A percentile compares a stretch with the other conserved stretches of the same genome.
Evolutionary conservation across 169 alveolate genomes (phyloP).

Genomic region (Plasmodium vinckei): DNA sequence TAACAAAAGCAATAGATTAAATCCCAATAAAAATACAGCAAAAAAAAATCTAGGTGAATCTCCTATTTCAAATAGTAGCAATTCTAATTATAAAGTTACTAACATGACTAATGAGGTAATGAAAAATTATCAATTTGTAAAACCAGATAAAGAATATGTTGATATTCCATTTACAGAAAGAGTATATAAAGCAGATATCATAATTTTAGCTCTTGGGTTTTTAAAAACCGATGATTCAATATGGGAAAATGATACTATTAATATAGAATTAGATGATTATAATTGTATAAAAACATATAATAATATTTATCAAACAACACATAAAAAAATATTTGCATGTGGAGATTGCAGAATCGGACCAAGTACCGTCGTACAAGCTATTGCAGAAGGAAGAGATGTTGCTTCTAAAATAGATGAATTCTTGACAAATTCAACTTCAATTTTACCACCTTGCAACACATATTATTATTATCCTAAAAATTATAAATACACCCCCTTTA

Average conservation of each 20-base stretch:
- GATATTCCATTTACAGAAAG: constrained; percentile 80
- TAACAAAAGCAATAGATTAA: constrained; percentile 11
- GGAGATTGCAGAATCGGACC: constrained; percentile 86
- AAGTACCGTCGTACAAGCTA: constrained; percentile 82
- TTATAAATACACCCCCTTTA: constrained; percentile 40
- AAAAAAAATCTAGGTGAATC: constrained; percentile 7
- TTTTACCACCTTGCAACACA: constrained; percentile 69
- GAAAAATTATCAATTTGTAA: constrained; percentile 36
- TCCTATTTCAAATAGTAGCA: constrained; percentile 16
- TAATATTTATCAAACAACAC: constrained; percentile 62
- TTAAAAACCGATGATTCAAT: constrained; percentile 80
- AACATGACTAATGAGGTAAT: constrained; percentile 10
- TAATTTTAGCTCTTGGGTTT: constrained; percentile 81
- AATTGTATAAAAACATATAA: constrained; percentile 71
- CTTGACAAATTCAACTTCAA: constrained; percentile 59
- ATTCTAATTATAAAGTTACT: constrained; percentile 8
- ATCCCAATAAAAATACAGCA: not conserved
- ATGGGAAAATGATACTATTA: constrained; percentile 77
- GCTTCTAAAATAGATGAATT: constrained; percentile 78
- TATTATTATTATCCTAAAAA: constrained; percentile 66
- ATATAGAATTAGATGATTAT: constrained; percentile 64
- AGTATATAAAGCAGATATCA: constrained; percentile 79
- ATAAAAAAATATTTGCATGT: constrained; percentile 79
- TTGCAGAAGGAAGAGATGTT: constrained; percentile 80
- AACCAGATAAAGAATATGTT: constrained; percentile 35